Evolutionary conservation across 2,329 filamentous ascomycete genomes (phyloP), one percentile per base, ranked within the genome.

Genomic region (Botrytis sinoallii): DNA sequence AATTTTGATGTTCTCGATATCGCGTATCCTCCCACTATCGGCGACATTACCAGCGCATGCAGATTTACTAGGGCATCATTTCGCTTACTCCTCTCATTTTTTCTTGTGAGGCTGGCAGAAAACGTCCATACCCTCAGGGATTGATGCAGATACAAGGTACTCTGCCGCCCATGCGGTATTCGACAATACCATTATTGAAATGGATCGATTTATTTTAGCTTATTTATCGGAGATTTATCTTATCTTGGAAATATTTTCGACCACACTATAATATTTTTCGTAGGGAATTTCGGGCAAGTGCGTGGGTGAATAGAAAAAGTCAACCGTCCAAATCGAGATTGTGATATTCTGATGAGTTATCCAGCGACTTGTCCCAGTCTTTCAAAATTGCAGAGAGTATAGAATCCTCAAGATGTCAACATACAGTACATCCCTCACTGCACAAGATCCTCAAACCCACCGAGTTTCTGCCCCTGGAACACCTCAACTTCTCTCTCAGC

Each of bases 191-290:
- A 48, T 44, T 68, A 38, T 46, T 46, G 63, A 46, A 65, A 40
- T 52, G 22, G 12, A 14, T 71, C 40, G 35, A 42, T 66, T 32
- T 1, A 55, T 71, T n/a, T 71, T 20, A n/a, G 18, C 22, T 40
- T 52, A 44, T 25, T 18, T 42, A 4, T 55, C 70, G 46, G 44
- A 35, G 32, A 38, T 22, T 57, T 67, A 55, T 40, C 46, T 66
- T 66, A 66, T 71, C 70, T 66, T 40, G 60, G 70, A 65, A 71
- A n/a, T 22, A 52, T 25, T 32, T 70, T 52, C 25, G 57, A 44
- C 46, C 46, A 12, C n/a, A 60, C 46, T 29, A 40, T 46, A n/a
- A n/a, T 18, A 29, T 44, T 20, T 20, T 46, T 48, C 48, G 22
- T 68, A 22, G 29, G 38, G 20, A 14, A 7, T 25, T 32, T 57